Percentiles rank a stretch among this genome's conserved stretches.
Conservation (phyloP, 2,329 filamentous ascomycete species). For the Aspergillus costaricaensis region DNA sequence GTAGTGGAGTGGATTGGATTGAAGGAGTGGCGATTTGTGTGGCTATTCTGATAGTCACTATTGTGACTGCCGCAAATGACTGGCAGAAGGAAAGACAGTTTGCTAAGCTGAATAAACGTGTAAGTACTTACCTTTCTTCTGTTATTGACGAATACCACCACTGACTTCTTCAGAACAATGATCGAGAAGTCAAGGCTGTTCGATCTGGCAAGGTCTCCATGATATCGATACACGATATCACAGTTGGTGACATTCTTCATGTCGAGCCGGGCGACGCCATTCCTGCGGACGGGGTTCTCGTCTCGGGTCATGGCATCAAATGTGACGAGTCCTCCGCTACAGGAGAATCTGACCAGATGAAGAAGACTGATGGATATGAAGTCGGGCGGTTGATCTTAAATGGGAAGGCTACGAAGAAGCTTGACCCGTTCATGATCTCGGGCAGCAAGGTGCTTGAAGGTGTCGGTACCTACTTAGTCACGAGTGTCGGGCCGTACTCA, state of each 20-base stretch:
- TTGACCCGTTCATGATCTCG: slow-evolving; percentile 77
- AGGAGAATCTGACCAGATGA: slow-evolving; percentile 71
- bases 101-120: slow-evolving; percentile 59
- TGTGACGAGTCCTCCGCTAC: slow-evolving; percentile 75
- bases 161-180: slow-evolving; percentile 57
- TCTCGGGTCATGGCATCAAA: slow-evolving; percentile 65
- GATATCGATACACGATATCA: slow-evolving; percentile 66
- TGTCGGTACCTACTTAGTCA: slow-evolving; percentile 72
- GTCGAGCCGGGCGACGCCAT: slow-evolving; percentile 70
- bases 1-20: slow-evolving; percentile 62
- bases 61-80: slow-evolving; percentile 65
- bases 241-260: slow-evolving; percentile 70
- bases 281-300: slow-evolving; percentile 70
- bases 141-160: neutral
- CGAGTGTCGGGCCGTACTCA: slow-evolving; percentile 71
- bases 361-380: slow-evolving; percentile 63
- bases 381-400: slow-evolving; percentile 59
- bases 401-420: slow-evolving; percentile 55
- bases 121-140: slow-evolving; percentile 20
- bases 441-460: slow-evolving; percentile 77
- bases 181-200: slow-evolving; percentile 66
- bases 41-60: slow-evolving; percentile 65
- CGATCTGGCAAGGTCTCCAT: slow-evolving; percentile 66
- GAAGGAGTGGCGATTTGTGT: slow-evolving; percentile 68
- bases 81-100: slow-evolving; percentile 70